phyloP scores from a whole-genome alignment of 495 filamentous ascomycete genomes.

The Annulohypoxylon bovei region DNA sequence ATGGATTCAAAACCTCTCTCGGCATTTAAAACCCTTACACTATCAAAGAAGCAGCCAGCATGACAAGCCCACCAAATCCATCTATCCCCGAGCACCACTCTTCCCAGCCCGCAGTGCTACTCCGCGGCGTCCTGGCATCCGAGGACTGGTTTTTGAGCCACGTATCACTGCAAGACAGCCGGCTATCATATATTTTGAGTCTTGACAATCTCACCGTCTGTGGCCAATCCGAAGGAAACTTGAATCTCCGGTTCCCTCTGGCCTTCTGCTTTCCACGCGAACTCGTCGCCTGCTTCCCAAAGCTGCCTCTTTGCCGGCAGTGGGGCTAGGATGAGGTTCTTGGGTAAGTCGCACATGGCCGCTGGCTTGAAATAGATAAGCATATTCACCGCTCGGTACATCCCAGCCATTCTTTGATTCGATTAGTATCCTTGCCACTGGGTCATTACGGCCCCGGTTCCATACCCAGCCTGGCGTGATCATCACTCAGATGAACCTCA shows the following conservation, averaged over 20 bases:
- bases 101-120: not conserved
- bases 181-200: not conserved
- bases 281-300: conserved; percentile 58
- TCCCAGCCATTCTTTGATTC: conserved; percentile 49
- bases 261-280: conserved; percentile 48
- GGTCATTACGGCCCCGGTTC: conserved; percentile 22
- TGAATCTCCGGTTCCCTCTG: conserved; percentile 37
- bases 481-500: conserved; percentile 48
- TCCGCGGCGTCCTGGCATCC: not conserved
- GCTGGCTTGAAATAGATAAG: conserved; percentile 59
- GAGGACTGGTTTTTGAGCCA: not conserved
- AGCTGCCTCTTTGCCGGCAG: conserved; percentile 59
- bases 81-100: conserved; percentile 18
- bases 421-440: conserved; percentile 21
- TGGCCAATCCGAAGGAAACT: conserved; percentile 50
- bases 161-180: not conserved
- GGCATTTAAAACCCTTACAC: not conserved
- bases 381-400: conserved; percentile 57
- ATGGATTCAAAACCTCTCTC: too few relatives aligned
- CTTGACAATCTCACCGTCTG: conserved; percentile 42
- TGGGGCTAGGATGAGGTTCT: conserved; percentile 54
- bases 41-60: conserved; percentile 2
- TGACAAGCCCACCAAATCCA: conserved; percentile 13
- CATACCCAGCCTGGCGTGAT: conserved; percentile 61
- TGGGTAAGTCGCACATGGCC: conserved; percentile 50